Evolutionary conservation across 2,329 filamentous ascomycete species (phyloP).

Genomic region (Aspergillus vadensis): DNA sequence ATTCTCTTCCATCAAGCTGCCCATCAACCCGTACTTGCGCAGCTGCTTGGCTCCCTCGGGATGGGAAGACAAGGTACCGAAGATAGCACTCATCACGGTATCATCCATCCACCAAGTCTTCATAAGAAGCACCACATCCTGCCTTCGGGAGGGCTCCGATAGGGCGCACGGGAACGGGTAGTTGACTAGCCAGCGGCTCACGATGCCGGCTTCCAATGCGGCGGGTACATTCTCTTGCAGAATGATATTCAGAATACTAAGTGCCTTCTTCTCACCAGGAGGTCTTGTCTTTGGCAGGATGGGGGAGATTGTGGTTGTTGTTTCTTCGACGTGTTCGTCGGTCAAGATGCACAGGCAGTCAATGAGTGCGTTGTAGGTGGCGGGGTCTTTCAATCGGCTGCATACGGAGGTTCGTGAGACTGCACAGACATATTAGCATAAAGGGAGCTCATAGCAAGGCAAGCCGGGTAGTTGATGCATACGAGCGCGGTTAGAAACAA

Average conservation of each 20-base stretch:
- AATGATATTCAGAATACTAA: constrained; percentile 61
- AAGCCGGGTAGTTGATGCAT: constrained; percentile 19
- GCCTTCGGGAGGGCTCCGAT: constrained; percentile 50
- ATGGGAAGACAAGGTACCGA: constrained; percentile 41
- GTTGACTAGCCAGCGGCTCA: constrained; percentile 72
- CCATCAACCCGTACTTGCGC: constrained; percentile 46
- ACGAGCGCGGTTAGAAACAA: constrained; percentile 45
- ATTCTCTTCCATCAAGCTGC: constrained; percentile 51
- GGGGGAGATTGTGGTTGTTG: constrained; percentile 37
- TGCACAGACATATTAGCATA: constrained; percentile 20
- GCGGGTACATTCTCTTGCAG: constrained; percentile 61
- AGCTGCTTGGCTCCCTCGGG: constrained; percentile 45
- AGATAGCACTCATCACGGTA: constrained; percentile 47
- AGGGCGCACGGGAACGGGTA: constrained; percentile 67
- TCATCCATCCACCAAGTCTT: constrained; percentile 47
- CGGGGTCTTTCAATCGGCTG: constrained; percentile 35
- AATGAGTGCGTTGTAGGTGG: constrained; percentile 43
- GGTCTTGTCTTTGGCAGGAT: constrained; percentile 46
- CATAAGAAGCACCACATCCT: constrained; percentile 45
- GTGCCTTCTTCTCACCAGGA: constrained; percentile 44
- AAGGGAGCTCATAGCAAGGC: background rate
- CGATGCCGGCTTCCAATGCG: constrained; percentile 63
- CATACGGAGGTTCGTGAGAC: constrained; percentile 41
- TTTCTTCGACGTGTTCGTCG: constrained; percentile 40
- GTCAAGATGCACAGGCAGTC: constrained; percentile 47